Evolutionary conservation across 108 stramenopile genomes (phyloP), one percentile per base, ranked within the genome.

Genomic region (Fragilariopsis cylindrus): DNA sequence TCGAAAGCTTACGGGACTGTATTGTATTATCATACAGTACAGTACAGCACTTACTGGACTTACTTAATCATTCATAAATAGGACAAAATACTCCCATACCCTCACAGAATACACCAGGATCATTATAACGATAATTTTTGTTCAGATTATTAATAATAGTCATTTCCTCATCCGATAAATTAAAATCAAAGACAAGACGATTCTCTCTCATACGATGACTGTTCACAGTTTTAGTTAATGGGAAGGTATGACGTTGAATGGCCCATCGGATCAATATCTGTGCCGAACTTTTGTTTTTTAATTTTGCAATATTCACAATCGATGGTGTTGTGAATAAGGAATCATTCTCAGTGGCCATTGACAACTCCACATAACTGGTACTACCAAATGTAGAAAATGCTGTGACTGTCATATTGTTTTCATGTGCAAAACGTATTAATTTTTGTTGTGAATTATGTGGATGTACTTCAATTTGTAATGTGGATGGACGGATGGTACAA

Each of bases 241-340:
- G 87, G 48, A 85, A 74, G 3, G 90, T 95, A 42, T 95, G 88
- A 7, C 94, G 72, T 66, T 98, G 93, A 30, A 96, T 65, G 4
- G 88, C 91, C 97, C 97, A 98, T 12, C 96, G 91, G 40, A 98
- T 75, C 73, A 96, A 68, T 7, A 98, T 78, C 65, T 98, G 97
- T 8, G 90, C 95, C 3, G 95, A 87, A 45, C 87, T 89, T 71
- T 92, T 92, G 30, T 82, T 73, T 57, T 94, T 67, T 54, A 81
- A 75, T 50, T 74, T 47, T 3, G 90, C 90, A 47, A 98, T 90
- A 4, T 49, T 69, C 48, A 73, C 18, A 56, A 98, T 79, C 18
- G 69, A 62, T 5, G 80, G 62, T 69, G 94, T 76, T 7, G 90
- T 71, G 67, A 92, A 71, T 48, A 96, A 84, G 5, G 84, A 57